Evolutionary conservation across 179 eudicot genomes (phyloP), one percentile per base, ranked within the genome.

Genomic region (Pouteria campechiana): DNA sequence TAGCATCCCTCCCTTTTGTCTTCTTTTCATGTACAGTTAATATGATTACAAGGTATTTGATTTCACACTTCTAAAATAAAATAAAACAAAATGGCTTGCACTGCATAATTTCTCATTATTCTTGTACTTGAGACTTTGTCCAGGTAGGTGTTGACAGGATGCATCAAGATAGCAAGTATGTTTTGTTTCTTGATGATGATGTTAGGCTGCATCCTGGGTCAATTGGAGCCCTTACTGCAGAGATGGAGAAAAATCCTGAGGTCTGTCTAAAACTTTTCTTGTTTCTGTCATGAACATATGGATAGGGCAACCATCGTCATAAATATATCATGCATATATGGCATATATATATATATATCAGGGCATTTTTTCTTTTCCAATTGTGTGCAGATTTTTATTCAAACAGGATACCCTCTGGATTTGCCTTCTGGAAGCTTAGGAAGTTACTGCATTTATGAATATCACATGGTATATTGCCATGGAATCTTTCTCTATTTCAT

Each of bases 371-470:
- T 38, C 21, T 22, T 1, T 19, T 46, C 37, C 14, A 14, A 57
- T 50, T 18, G 24, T 41, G 13, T 66, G 73, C 94, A 90, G 94
- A 90, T 90, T 46, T 90, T 90, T 61, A 90, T 90, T 53, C 96
- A 90, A 75, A 90, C 98, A 18, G 98, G 98, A 52, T 90, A 90
- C 55, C 98, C 94, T 25, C 94, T 86, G 47, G 96, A 86, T 68
- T 71, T 90, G 42, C 98, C 98, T 33, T 90, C 98, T 44, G 96
- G 98, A 72, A 90, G 94, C 68, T 70, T 90, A 61, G 98, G 98
- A 57, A 82, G 98, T 55, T 90, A 90, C 58, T 90, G 98, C 48
- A 90, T 90, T 47, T 90, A 90, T 53, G 96, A 86, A 59, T 90
- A 86, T 67, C 98, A 90, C 73, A 90, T 86, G 98, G 96, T 86